Evolutionary conservation across 73 alveolate species (phyloP).

Genomic region (Tetrahymena elliotti): DNA sequence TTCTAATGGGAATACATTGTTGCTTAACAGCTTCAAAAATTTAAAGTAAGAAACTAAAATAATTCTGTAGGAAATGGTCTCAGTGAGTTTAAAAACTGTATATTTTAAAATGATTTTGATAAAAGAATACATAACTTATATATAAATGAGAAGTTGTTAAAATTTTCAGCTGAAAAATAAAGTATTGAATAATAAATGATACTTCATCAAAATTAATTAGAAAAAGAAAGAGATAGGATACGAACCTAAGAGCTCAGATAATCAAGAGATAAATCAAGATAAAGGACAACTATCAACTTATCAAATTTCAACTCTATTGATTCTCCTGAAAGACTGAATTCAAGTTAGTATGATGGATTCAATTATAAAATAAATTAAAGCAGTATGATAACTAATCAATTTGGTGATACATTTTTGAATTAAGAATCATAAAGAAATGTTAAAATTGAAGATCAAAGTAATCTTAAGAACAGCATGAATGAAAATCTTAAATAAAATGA

Average conservation of each 20-base stretch:
- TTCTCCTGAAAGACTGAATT: background rate
- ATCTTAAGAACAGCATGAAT: background rate
- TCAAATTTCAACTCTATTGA: background rate
- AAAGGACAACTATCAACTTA: background rate
- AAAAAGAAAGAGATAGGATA: background rate
- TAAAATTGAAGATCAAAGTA: background rate
- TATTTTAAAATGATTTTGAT: background rate
- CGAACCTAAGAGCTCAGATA: background rate
- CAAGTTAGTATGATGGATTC: background rate
- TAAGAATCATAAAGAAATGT: no score
- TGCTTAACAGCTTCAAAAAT: background rate
- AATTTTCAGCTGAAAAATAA: background rate
- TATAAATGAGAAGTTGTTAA: background rate
- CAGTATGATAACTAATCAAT: background rate
- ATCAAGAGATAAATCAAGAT: background rate
- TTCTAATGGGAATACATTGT: background rate
- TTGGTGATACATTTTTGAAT: background rate
- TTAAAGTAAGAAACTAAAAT: background rate
- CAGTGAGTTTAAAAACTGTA: background rate
- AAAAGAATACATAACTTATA: background rate
- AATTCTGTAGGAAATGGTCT: background rate
- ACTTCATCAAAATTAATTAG: background rate
- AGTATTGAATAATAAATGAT: background rate
- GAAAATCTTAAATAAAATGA: background rate
- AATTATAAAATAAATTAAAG: no score